These are phyloP conservation scores for Angomonas deanei DNA, from an alignment of 208 protist species.

Conservation along the genomic window DNA sequence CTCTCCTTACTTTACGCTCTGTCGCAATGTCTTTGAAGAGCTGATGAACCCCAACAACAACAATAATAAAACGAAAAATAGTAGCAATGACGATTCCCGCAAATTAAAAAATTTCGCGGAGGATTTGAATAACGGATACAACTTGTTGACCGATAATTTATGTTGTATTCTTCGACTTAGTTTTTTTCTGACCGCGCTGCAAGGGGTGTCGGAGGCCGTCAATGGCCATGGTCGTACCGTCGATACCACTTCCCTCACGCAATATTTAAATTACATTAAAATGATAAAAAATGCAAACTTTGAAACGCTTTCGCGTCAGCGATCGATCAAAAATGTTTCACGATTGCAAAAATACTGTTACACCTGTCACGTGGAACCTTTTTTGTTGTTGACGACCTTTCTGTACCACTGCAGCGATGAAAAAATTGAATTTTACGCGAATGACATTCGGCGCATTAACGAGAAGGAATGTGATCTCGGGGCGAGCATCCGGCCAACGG, in stretches of 20 bases:
- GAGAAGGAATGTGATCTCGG: not conserved
- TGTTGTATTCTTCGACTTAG: not conserved
- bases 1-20: constrained; percentile 12
- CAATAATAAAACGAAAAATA: too few relatives aligned
- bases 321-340: not conserved
- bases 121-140: not conserved
- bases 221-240: not conserved
- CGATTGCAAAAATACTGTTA: not conserved
- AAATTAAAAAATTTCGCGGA: too few relatives aligned
- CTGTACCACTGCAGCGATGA: not conserved
- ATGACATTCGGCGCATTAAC: not conserved
- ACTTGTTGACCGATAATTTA: not conserved
- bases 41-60: too few relatives aligned
- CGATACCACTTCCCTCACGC: not conserved
- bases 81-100: too few relatives aligned
- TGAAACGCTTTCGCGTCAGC: not conserved
- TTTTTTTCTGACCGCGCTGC: not conserved
- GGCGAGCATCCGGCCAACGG: not conserved
- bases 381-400: not conserved
- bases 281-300: not conserved
- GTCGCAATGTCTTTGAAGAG: constrained; percentile 10
- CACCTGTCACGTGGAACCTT: not conserved
- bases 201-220: not conserved
- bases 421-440: not conserved
- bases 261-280: not conserved